Percentiles rank a stretch among this genome's conserved stretches.
Evolutionary conservation across 768 basidiomycete species (phyloP).

Genomic region (Kwoniella heveanensis): DNA sequence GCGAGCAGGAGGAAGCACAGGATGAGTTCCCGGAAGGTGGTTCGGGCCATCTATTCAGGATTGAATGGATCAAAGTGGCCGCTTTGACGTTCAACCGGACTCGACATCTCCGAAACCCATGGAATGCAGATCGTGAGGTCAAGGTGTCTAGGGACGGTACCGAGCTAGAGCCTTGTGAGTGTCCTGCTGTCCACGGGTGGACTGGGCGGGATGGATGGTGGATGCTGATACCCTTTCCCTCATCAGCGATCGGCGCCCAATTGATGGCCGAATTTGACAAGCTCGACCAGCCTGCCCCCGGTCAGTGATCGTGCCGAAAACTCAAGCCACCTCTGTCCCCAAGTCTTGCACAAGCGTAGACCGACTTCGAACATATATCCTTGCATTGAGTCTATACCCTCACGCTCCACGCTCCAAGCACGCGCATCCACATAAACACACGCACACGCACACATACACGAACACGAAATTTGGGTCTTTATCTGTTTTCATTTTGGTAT

Average conservation of each 20-base stretch:
- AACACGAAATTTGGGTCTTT: neutral
- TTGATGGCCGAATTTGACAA: conserved; percentile 51
- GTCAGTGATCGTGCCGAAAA: neutral
- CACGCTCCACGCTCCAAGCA: too few relatives aligned
- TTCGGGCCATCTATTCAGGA: conserved; percentile 78
- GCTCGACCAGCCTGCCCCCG: conserved; percentile 1
- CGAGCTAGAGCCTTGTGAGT: conserved; percentile 74
- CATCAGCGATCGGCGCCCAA: conserved; percentile 32
- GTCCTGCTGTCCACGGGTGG: conserved; percentile 7
- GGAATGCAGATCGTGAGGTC: conserved; percentile 74
- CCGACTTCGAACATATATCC: too few relatives aligned
- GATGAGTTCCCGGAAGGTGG: conserved; percentile 50
- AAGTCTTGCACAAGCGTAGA: too few relatives aligned
- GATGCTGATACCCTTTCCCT: too few relatives aligned
- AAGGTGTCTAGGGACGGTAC: conserved; percentile 79
- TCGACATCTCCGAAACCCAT: conserved; percentile 81
- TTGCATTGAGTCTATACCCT: conserved; percentile 6
- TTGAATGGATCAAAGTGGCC: conserved; percentile 77
- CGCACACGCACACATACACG: neutral
- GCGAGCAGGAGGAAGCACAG: conserved; percentile 33
- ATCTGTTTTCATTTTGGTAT: neutral
- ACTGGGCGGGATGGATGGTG: too few relatives aligned
- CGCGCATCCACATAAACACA: neutral
- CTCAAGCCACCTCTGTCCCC: too few relatives aligned
- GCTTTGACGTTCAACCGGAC: conserved; percentile 74